Percentiles rank a stretch among this genome's conserved stretches.
phyloP scores from a whole-genome alignment of 495 filamentous ascomycete genomes.

The Talaromyces stipitatus region DNA sequence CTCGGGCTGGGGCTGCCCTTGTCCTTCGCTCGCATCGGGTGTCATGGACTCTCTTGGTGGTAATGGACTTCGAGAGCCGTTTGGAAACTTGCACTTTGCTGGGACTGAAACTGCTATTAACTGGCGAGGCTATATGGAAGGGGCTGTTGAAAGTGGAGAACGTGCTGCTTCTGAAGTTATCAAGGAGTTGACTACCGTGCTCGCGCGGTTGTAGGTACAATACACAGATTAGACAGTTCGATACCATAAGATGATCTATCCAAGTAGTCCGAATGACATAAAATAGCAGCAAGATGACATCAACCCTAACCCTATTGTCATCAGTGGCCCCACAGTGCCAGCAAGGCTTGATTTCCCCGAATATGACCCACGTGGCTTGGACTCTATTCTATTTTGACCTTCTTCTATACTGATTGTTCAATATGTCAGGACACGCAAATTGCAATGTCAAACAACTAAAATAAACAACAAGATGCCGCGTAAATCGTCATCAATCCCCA shows the following conservation, averaged over 20 bases:
- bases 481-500: not conserved
- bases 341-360: not conserved
- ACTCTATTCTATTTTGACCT: too few species aligned
- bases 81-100: slow-evolving; percentile 37
- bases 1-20: slow-evolving; percentile 14
- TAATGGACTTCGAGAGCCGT: slow-evolving; percentile 13
- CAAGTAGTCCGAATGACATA: not conserved
- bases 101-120: slow-evolving; percentile 35
- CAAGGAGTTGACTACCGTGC: not conserved
- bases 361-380: not conserved
- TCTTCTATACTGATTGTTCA: too few species aligned
- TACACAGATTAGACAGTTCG: too few species aligned
- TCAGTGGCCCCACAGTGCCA: not conserved
- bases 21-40: slow-evolving; percentile 16
- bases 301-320: not conserved
- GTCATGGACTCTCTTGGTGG: slow-evolving; percentile 15
- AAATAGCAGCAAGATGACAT: not conserved
- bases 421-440: too few species aligned
- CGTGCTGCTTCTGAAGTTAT: not conserved
- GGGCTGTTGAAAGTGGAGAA: slow-evolving; percentile 17
- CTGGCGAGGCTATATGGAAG: slow-evolving; percentile 47
- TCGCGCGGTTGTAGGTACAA: not conserved
- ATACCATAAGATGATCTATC: too few species aligned
- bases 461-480: not conserved
- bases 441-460: not conserved